Evolutionary conservation across 176 grass and related monocot species (phyloP).

Genomic region (Melocanna baccifera): DNA sequence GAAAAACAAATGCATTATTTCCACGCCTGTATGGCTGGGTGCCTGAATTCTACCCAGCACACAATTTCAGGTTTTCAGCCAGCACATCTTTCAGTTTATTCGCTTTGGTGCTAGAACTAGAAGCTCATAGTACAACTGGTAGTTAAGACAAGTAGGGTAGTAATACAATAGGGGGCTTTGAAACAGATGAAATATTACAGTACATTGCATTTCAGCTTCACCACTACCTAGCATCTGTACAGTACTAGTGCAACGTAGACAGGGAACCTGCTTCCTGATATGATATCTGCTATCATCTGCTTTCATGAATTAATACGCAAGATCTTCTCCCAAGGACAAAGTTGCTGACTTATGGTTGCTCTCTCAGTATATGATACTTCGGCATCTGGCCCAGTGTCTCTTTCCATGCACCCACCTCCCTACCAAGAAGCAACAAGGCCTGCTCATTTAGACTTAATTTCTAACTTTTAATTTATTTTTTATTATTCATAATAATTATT

Average conservation of each 20-base stretch:
- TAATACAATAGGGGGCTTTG: neutral
- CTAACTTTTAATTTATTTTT: no score
- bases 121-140: neutral
- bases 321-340: slow-evolving; percentile 29
- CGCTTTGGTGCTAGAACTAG: neutral
- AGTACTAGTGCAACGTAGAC: neutral
- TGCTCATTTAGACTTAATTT: no score
- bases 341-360: slow-evolving; percentile 31
- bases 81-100: neutral
- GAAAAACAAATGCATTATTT: neutral
- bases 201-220: neutral
- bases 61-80: neutral
- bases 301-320: neutral
- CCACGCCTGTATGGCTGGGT: neutral
- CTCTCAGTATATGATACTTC: slow-evolving; percentile 30
- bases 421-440: slow-evolving; percentile 38
- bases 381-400: slow-evolving; percentile 20
- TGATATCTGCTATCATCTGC: neutral
- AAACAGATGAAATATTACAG: neutral
- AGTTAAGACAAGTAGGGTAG: neutral
- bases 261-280: neutral
- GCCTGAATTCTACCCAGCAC: neutral
- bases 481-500: no score
- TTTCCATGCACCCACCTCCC: slow-evolving; percentile 54
- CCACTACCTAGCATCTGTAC: neutral